Evolutionary conservation across 2,329 filamentous ascomycete genomes (phyloP).

Genomic region (Curvularia sp.): DNA sequence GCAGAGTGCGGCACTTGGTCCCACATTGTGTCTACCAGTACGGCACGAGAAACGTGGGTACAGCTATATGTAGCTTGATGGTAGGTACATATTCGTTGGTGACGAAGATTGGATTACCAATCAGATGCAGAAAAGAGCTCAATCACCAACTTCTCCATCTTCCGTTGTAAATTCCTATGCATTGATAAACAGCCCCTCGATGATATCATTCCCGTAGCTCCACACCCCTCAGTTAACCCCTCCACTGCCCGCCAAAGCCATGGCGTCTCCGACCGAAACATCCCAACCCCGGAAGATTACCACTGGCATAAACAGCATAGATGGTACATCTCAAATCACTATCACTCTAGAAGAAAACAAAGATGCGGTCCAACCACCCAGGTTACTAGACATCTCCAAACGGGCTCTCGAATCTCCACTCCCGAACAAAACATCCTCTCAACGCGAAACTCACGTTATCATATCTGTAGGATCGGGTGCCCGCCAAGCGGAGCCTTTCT

Average conservation of each 20-base stretch:
- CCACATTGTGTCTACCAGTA: neutral
- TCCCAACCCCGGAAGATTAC: conserved; percentile 15
- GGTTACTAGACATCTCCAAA: conserved; percentile 29
- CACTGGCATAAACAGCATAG: conserved; percentile 12
- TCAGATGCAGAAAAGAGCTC: neutral
- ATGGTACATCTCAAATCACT: conserved; percentile 15
- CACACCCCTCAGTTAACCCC: conserved; percentile 7
- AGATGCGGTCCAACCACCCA: conserved; percentile 25
- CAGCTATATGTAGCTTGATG: neutral
- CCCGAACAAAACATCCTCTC: conserved; percentile 6
- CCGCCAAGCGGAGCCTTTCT: conserved; percentile 51
- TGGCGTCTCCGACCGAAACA: neutral
- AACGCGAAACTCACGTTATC: conserved; percentile 51
- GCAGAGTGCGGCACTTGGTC: conserved; percentile 9
- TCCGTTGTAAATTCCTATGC: neutral
- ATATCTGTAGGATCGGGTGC: conserved; percentile 56
- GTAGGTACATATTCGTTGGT: neutral
- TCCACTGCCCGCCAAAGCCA: neutral
- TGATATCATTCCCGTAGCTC: conserved; percentile 3
- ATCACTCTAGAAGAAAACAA: conserved; percentile 21
- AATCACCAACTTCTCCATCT: neutral
- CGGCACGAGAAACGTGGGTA: neutral
- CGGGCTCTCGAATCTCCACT: conserved; percentile 19
- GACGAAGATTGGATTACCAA: conserved; percentile 1
- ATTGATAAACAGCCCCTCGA: neutral